Base-by-base conservation (phyloP, 164 flowering plant genomes). In the Magnolia kwangsiensis region DNA sequence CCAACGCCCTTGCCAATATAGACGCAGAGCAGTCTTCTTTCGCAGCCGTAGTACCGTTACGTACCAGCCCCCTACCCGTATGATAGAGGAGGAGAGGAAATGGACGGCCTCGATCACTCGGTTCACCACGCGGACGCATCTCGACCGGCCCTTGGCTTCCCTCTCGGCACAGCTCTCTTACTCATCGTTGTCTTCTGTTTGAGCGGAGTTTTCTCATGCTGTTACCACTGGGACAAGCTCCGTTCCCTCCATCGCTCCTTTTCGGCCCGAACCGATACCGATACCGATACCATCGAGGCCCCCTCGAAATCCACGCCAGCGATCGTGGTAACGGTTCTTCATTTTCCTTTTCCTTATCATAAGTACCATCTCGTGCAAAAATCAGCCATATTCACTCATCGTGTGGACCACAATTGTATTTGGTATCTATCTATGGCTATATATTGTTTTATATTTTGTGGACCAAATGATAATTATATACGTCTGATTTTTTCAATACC, bases 191-290 rank as follows among this genome's bases (percentile, higher is more conserved):
- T 92, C 19, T 90, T 95, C 88, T 87, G 86, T 86, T 63, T 95
- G 45, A 92, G 96, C 67, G 98, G 97, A 0, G 80, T 92, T 80
- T 91, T 95, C 88, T 91, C 97, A 8, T 95, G 96, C 78, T 95
- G 98, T 78, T 95, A 95, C 86, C 97, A 95, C 83, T 92, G 98
- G 97, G 98, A 95, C 71, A 91, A 91, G 81, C 84, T 92, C 76
- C 83, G 90, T 8, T 81, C 92, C 4, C 87, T 91, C 74, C 94
- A 96, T 49, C 86, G 85, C 8, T 78, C 88, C 21, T 74, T 77
- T 51, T 71, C 88, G 63, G 76, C 45, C 50, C 18, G 67, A 69
- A 8, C 72, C 31, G 82, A 13, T 14, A 14, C 77, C 14, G 87
- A 83, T 73, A 78, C 80, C 79, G 86, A 78, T 51, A 58, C 78